These are phyloP conservation scores for Balamuthia mandrillaris DNA, from an alignment of 208 protist genomes.

Conservation along the genomic window DNA sequence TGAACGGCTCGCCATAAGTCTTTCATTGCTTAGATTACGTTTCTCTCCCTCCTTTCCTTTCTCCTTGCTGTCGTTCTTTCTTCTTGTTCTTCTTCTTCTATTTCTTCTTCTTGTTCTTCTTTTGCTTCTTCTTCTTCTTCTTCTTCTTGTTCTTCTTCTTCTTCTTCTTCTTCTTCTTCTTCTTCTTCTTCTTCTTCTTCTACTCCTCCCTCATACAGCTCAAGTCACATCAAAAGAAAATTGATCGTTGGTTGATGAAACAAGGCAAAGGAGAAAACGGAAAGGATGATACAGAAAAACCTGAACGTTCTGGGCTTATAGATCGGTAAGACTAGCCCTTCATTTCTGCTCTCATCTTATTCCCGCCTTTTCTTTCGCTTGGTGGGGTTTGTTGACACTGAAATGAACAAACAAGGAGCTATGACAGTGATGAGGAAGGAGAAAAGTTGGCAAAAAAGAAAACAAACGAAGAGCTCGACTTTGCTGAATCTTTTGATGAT, in stretches of 20 bases:
- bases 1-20: too few relatives aligned
- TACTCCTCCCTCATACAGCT: not conserved
- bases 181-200: not conserved
- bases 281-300: not conserved
- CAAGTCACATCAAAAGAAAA: not conserved
- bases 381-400: not conserved
- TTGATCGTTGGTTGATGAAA: not conserved
- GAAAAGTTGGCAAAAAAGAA: not conserved
- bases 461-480: too few relatives aligned
- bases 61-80: not conserved
- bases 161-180: not conserved
- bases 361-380: not conserved
- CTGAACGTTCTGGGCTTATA: not conserved
- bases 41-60: not conserved
- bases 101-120: not conserved
- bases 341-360: not conserved
- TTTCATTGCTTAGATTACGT: too few relatives aligned
- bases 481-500: too few relatives aligned
- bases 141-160: not conserved
- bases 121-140: not conserved
- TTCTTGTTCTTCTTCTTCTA: not conserved
- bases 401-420: not conserved
- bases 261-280: not conserved
- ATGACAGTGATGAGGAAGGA: slow-evolving; percentile 1
- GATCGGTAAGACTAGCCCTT: not conserved